phyloP scores from a whole-genome alignment of 768 basidiomycete genomes.

The Lactarius akahatsu region DNA sequence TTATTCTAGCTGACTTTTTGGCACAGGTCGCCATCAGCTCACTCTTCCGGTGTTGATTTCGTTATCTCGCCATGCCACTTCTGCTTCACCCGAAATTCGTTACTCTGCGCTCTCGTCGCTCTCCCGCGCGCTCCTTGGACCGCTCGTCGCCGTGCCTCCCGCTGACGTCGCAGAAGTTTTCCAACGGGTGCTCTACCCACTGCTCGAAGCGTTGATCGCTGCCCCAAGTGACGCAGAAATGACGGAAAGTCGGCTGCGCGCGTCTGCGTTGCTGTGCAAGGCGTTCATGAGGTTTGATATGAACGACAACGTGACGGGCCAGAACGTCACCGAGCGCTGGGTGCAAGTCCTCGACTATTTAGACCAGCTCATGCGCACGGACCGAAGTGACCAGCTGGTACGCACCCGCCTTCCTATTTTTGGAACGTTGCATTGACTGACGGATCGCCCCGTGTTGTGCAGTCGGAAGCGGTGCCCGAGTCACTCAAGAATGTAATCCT shows the following conservation, averaged over 20 bases:
- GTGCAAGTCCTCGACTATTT: conserved; percentile 85
- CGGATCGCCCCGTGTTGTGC: conserved; percentile 13
- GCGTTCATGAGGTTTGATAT: conserved; percentile 92
- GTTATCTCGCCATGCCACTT: conserved; percentile 23
- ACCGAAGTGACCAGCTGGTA: conserved; percentile 85
- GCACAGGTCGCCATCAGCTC: conserved; percentile 26
- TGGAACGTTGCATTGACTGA: not conserved
- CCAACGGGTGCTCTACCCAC: conserved; percentile 85
- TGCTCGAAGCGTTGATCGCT: conserved; percentile 87
- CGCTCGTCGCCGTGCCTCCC: conserved; percentile 41
- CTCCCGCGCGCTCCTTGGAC: conserved; percentile 30
- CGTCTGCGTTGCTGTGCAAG: conserved; percentile 90
- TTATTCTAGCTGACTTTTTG: not conserved
- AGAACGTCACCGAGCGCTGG: conserved; percentile 77
- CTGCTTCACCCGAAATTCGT: conserved; percentile 26
- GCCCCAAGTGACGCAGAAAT: conserved; percentile 81
- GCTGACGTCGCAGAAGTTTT: conserved; percentile 78
- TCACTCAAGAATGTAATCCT: conserved; percentile 95
- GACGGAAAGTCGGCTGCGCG: conserved; percentile 86
- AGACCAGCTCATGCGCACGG: conserved; percentile 84
- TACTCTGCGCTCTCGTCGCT: conserved; percentile 64
- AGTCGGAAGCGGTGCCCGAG: conserved; percentile 96
- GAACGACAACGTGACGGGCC: conserved; percentile 53
- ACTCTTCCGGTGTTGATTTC: conserved; percentile 24
- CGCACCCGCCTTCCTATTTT: conserved; percentile 32